A percentile compares a stretch with the other conserved stretches of the same genome.
phyloP scores from a whole-genome alignment of 2,329 filamentous ascomycete genomes.

The Phyllosticta citriasiana region DNA sequence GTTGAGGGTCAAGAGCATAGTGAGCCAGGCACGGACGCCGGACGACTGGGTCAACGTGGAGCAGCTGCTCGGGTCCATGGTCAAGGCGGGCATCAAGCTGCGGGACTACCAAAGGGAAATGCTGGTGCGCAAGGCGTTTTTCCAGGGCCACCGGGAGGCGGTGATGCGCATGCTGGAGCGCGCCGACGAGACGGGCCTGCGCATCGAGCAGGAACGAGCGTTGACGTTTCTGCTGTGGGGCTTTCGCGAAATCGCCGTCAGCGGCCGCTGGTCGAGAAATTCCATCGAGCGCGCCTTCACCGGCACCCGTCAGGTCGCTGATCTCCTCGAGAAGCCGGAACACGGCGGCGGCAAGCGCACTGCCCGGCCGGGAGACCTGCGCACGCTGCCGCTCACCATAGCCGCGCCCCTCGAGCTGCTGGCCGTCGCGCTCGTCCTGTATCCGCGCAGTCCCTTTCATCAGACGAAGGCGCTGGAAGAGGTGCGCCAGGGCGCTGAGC shows the following conservation, averaged over 20 bases:
- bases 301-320: conserved; percentile 28
- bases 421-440: conserved; percentile 29
- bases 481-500: conserved; percentile 30
- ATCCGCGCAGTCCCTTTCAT: conserved; percentile 20
- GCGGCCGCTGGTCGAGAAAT: conserved; percentile 26
- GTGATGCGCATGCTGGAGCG: conserved; percentile 23
- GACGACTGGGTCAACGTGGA: conserved; percentile 28
- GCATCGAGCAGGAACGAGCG: conserved; percentile 13
- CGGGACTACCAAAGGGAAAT: conserved; percentile 10
- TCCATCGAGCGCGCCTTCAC: conserved; percentile 29
- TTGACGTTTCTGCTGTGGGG: conserved; percentile 23
- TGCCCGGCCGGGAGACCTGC: conserved; percentile 17
- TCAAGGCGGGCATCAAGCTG: conserved; percentile 18
- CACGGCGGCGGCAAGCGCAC: conserved; percentile 22
- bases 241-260: conserved; percentile 24
- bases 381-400: conserved; percentile 27
- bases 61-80: conserved; percentile 18
- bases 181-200: conserved; percentile 18
- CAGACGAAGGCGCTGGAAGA: conserved; percentile 28
- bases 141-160: conserved; percentile 18
- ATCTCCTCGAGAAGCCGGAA: conserved; percentile 31
- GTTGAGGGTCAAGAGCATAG: conserved; percentile 11
- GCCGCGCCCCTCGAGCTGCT: conserved; percentile 35
- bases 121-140: conserved; percentile 16
- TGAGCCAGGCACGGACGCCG: not conserved